Base-by-base conservation (phyloP, 176 grass and related monocot genomes). In the Olyra latifolia region DNA sequence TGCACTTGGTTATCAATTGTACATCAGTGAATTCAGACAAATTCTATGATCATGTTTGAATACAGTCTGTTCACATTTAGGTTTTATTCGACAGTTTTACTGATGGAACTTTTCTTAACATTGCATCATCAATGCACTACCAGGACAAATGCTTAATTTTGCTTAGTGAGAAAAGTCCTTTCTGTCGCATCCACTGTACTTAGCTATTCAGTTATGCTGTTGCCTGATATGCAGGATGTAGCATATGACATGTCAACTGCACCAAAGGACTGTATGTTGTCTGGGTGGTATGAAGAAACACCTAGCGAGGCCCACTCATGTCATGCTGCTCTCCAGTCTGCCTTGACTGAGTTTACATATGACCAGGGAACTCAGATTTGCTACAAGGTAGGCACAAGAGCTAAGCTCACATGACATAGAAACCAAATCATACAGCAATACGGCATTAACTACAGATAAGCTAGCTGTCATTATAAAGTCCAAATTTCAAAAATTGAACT, bases 201-300 rank as follows among this genome's bases (percentile, higher is more conserved):
- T 22, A n/a, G n/a, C n/a, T n/a, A 10, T 7, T 35, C 25, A 46
- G 58, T 84, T 20, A 41, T 55, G 54, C 20, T 48, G 28, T 45
- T 82, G 20, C 23, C 38, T 79, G 41, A 4, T 7, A 77, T 79
- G 77, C 89, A 91, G 92, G 85, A 77, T 43, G 89, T 94, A 27
- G 92, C 92, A 2, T 94, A 91, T 3, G 92, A 94, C n/a, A 85
- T 85, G 22, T 87, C 92, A 30, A 94, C 86, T 48, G 92, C 92
- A 8, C 89, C 89, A 50, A 91, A 91, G 78, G 84, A 87, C 55
- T 94, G 89, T 54, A 76, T 32, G 41, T 47, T 91, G 1, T 91
- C 67, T 8, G 86, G 89, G 44, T 94, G 92, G 92, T 82, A 91
- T 66, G 76, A 91, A 75, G 87, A 67, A 15, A 44, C 72, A 20